phyloP scores from a whole-genome alignment of 148 eudicot genomes.

The Chenopodium suecicum region DNA sequence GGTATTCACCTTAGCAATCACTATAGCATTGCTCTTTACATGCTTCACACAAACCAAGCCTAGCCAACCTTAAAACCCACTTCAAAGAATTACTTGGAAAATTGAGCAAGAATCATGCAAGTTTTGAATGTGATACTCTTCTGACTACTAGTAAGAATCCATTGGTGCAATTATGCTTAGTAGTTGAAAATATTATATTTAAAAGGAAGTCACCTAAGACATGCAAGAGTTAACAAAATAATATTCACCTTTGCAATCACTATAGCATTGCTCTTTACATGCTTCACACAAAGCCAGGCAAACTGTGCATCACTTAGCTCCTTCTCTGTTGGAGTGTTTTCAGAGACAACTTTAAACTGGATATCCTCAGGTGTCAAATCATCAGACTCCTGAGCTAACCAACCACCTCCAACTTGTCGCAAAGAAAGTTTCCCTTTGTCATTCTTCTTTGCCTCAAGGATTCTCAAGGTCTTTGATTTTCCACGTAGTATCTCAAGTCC shows the following conservation, averaged over 20 bases:
- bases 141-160: background rate
- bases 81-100: background rate
- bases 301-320: conserved; percentile 87
- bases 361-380: conserved; percentile 81
- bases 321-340: conserved; percentile 52
- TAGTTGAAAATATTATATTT: too few species aligned
- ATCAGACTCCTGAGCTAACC: conserved; percentile 95
- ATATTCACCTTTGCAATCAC: conserved; percentile 86
- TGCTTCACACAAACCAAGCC: conserved; percentile 87
- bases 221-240: background rate
- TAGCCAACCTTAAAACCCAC: conserved; percentile 48
- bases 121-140: background rate
- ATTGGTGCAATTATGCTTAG: background rate
- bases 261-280: conserved; percentile 97
- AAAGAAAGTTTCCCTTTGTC: conserved; percentile 78
- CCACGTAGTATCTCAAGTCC: conserved; percentile 96
- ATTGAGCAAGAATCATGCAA: background rate
- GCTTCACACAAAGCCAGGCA: conserved; percentile 98
- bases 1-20: conserved; percentile 80
- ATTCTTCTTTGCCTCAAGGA: conserved; percentile 88
- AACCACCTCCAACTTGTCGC: conserved; percentile 96
- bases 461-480: conserved; percentile 92
- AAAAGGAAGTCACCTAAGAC: background rate
- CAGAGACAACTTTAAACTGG: conserved; percentile 61
- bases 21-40: conserved; percentile 97